Evolutionary conservation across 345 rosid genomes (phyloP), one percentile per base, ranked within the genome.

Genomic region (Salix koriyanagi): DNA sequence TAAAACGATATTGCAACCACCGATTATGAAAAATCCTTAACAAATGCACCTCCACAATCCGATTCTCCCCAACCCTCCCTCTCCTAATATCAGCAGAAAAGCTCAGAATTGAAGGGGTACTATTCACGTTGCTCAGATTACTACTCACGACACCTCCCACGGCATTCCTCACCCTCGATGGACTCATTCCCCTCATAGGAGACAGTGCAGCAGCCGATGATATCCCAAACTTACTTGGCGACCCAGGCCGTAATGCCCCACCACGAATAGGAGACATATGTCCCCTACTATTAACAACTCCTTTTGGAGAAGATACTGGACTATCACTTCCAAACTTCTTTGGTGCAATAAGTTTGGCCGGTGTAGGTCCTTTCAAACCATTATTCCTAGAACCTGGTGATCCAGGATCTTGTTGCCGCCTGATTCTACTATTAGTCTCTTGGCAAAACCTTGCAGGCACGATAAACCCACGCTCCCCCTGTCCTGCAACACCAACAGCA

Each of bases 31-130:
- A 82, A 61, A 91, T 85, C 82, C 92, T 92, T 84, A 91, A 78
- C 80, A 80, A 48, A 79, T 93, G 98, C 73, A 90, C 92, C 81
- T 96, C 92, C 62, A 67, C 79, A 67, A 88, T 81, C 73, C 86
- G 83, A 66, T 81, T 87, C 81, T 89, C 98, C 67, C 96, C 96
- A 69, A 89, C 77, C 84, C 75, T 90, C 48, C 88, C 92, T 73
- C 92, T 87, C 86, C 90, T 85, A 61, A 92, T 83, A 83, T 96
- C 97, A 81, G 91, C 96, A 72, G 92, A 88, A 83, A 92, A 94
- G 81, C 96, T 90, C 86, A 90, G 86, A 82, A 94, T 84, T 0
- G 98, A 88, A 41, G 91, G 89, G 7, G 90, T 84, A 56, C 71
- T 82, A 69, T 79, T 74, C 69, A 65, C n/a, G 65, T 68, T 72